Evolutionary conservation across 495 filamentous ascomycete genomes (phyloP).

Genomic region (Neurospora sp.): DNA sequence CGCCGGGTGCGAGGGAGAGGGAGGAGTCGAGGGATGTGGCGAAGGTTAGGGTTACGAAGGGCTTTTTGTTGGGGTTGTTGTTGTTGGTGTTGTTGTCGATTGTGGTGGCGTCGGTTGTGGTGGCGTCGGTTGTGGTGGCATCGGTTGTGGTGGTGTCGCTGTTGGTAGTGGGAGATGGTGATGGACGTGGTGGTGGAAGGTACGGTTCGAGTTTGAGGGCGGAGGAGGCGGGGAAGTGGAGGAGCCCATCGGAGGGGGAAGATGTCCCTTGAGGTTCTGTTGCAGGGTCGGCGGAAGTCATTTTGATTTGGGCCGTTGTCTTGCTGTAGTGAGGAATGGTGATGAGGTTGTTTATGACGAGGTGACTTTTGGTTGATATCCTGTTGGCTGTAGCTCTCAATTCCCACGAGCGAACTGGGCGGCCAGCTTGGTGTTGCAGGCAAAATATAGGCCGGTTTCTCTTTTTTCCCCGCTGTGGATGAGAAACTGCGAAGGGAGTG

Average conservation of each 20-base stretch:
- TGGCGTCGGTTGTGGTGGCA: background rate
- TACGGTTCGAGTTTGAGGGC: conserved; percentile 3
- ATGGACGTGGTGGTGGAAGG: background rate
- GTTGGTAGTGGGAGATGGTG: background rate
- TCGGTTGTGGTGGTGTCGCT: no score
- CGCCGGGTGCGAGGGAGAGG: conserved; percentile 62
- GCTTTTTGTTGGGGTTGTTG: background rate
- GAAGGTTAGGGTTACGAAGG: conserved; percentile 65
- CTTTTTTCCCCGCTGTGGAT: background rate
- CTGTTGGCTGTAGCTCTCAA: background rate
- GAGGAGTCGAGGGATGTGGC: conserved; percentile 81
- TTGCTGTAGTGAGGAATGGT: background rate
- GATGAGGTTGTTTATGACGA: background rate
- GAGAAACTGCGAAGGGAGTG: background rate
- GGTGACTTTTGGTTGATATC: background rate
- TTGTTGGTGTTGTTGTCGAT: no score
- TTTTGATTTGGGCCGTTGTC: background rate
- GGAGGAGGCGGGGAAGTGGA: conserved; percentile 2
- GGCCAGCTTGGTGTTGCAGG: background rate
- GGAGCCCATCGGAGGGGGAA: background rate
- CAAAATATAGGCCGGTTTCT: background rate
- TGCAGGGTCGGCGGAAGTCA: background rate
- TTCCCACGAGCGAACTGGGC: background rate
- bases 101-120: background rate
- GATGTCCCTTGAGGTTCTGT: conserved; percentile 5